Evolutionary conservation across 768 basidiomycete genomes (phyloP).

Genomic region (Phylloporus sp.): DNA sequence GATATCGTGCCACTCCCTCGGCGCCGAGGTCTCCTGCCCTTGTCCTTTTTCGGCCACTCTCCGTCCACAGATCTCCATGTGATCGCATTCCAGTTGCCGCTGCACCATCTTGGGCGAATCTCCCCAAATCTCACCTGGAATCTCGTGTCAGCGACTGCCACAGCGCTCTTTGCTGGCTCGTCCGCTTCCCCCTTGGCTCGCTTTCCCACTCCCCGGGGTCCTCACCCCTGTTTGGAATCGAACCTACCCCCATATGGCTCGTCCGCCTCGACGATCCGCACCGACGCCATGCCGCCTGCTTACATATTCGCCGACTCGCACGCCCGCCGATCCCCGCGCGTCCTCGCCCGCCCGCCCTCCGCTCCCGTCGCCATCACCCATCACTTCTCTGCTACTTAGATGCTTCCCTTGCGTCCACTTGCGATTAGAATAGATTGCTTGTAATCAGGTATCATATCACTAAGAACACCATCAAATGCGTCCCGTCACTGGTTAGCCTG

Average conservation of each 20-base stretch:
- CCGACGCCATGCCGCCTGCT: conserved; percentile 23
- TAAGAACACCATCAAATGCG: conserved; percentile 17
- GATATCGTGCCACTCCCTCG: conserved; percentile 34
- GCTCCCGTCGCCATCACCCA: conserved; percentile 17
- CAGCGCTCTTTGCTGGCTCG: conserved; percentile 29
- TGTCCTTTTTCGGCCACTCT: conserved; percentile 30
- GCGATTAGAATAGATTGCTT: conserved; percentile 29
- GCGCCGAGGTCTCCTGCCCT: conserved; percentile 36
- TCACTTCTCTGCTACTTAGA: conserved; percentile 21
- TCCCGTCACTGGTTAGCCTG: conserved; percentile 20
- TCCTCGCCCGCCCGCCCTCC: conserved; percentile 10
- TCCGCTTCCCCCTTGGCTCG: conserved; percentile 26
- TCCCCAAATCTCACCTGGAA: conserved; percentile 26
- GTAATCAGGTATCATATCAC: conserved; percentile 31
- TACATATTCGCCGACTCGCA: conserved; percentile 22
- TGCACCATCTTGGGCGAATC: conserved; percentile 33
- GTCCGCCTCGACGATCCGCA: conserved; percentile 28
- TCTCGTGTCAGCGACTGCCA: conserved; percentile 30
- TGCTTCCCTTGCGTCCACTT: background rate
- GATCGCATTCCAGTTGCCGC: conserved; percentile 33
- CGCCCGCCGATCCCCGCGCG: conserved; percentile 19
- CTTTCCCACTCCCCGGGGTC: conserved; percentile 31
- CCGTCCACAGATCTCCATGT: conserved; percentile 34
- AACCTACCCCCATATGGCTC: conserved; percentile 17
- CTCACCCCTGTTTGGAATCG: conserved; percentile 19